Evolutionary conservation across 176 grass and related monocot genomes (phyloP).

Genomic region (Ensete glaucum): DNA sequence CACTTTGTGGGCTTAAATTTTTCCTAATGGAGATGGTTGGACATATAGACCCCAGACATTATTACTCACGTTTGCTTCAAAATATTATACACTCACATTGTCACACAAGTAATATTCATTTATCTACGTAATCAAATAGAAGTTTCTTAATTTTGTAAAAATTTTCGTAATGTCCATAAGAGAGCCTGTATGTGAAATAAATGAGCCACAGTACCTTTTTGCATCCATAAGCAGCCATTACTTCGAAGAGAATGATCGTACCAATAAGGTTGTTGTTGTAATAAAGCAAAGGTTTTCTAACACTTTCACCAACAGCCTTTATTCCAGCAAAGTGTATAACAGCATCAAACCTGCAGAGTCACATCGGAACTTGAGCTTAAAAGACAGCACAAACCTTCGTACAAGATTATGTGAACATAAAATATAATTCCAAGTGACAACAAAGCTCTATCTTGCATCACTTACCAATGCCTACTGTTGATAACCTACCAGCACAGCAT

Average conservation of each 20-base stretch:
- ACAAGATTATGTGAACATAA: not conserved
- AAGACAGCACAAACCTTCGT: not conserved
- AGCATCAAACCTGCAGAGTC: conserved; percentile 71
- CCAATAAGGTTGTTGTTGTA: conserved; percentile 92
- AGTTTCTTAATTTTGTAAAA: not conserved
- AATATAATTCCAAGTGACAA: no score
- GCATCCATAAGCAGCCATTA: conserved; percentile 95
- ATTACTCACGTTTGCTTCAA: no score
- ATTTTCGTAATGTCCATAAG: not conserved
- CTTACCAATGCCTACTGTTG: no score
- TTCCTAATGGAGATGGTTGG: no score
- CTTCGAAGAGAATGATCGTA: conserved; percentile 73
- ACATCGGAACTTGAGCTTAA: not conserved
- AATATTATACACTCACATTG: no score
- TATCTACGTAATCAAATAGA: not conserved
- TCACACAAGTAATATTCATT: no score
- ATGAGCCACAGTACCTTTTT: conserved; percentile 43
- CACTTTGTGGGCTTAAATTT: no score
- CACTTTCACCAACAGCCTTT: conserved; percentile 97
- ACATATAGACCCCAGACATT: no score
- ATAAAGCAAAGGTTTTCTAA: conserved; percentile 79
- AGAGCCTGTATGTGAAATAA: not conserved
- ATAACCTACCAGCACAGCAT: no score
- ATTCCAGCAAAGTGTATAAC: conserved; percentile 96
- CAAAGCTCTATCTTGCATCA: no score